phyloP scores from a whole-genome alignment of 2,329 filamentous ascomycete genomes.

The Alternaria sp. region DNA sequence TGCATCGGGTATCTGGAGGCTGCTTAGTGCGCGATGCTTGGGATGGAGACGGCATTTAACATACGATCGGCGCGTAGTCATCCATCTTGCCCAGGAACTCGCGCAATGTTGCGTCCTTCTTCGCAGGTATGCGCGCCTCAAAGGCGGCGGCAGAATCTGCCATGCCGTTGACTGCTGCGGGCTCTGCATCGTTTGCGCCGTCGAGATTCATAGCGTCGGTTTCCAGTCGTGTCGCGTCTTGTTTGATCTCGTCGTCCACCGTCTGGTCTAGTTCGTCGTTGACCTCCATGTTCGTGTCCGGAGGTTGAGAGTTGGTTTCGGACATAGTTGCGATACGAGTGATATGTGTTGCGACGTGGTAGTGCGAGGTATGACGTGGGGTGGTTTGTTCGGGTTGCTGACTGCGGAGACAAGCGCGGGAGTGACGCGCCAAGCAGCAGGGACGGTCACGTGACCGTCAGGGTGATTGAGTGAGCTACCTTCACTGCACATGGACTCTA shows the following conservation, averaged over 20 bases:
- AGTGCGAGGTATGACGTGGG: slow-evolving; percentile 11
- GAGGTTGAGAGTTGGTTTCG: slow-evolving; percentile 35
- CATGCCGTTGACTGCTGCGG: slow-evolving; percentile 43
- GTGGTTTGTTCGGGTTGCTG: slow-evolving; percentile 1
- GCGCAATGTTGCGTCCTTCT: slow-evolving; percentile 89
- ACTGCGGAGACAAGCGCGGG: slow-evolving; percentile 23
- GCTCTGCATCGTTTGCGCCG: slow-evolving; percentile 47
- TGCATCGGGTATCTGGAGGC: slow-evolving; percentile 86
- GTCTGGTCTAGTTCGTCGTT: slow-evolving; percentile 50
- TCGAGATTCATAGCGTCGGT: slow-evolving; percentile 51
- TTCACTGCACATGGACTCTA: not conserved
- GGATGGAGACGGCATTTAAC: slow-evolving; percentile 42
- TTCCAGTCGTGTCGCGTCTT: slow-evolving; percentile 37
- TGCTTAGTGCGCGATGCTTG: slow-evolving; percentile 18
- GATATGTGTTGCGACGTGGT: slow-evolving; percentile 2
- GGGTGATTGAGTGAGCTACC: not conserved
- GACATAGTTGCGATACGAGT: slow-evolving; percentile 36
- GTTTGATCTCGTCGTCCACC: slow-evolving; percentile 52
- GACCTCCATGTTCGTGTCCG: slow-evolving; percentile 38
- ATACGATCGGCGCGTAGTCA: slow-evolving; percentile 94
- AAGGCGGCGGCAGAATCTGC: slow-evolving; percentile 55
- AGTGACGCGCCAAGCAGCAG: slow-evolving; percentile 17
- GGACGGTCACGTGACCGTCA: not conserved
- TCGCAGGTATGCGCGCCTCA: slow-evolving; percentile 72
- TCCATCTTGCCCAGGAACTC: slow-evolving; percentile 98